Conservation (phyloP, 2,329 filamentous ascomycete genomes). For the Lachnellula occidentalis region DNA sequence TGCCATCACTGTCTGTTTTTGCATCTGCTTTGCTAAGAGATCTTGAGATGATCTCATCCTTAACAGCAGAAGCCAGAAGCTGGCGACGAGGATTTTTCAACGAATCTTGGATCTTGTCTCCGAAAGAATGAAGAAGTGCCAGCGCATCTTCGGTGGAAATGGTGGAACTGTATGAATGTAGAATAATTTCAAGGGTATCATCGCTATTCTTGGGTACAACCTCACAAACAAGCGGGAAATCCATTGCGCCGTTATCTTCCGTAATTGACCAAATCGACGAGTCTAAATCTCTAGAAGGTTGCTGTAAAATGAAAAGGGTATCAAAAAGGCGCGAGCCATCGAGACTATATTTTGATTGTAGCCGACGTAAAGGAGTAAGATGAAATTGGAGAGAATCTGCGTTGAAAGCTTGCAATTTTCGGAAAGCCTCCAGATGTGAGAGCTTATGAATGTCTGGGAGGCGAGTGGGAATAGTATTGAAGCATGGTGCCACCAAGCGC, state of each 20-base stretch:
- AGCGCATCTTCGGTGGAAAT: constrained; percentile 19
- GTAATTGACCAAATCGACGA: constrained; percentile 49
- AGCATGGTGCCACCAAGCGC: constrained; percentile 77
- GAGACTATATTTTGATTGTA: constrained; percentile 50
- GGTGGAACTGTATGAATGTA: constrained; percentile 56
- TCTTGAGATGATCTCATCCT: constrained; percentile 18
- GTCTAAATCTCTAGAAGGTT: constrained; percentile 52
- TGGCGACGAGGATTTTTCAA: constrained; percentile 27
- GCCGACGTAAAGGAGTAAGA: constrained; percentile 65
- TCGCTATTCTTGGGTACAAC: constrained; percentile 50
- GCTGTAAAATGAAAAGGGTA: constrained; percentile 74
- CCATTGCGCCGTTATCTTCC: constrained; percentile 60
- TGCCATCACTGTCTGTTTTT: neutral
- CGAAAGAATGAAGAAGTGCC: constrained; percentile 20
- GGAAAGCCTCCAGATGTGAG: constrained; percentile 29
- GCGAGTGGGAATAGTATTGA: constrained; percentile 79
- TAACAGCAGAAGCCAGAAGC: constrained; percentile 19
- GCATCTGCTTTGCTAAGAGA: neutral
- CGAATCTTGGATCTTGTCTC: constrained; percentile 18
- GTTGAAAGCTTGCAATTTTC: constrained; percentile 41
- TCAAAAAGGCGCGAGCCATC: constrained; percentile 63
- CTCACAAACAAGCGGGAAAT: constrained; percentile 74
- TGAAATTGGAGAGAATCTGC: constrained; percentile 61
- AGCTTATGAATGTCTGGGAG: constrained; percentile 52
- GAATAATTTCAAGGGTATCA: constrained; percentile 50